Evolutionary conservation across 768 basidiomycete species (phyloP).

Genomic region (Russula lepida): DNA sequence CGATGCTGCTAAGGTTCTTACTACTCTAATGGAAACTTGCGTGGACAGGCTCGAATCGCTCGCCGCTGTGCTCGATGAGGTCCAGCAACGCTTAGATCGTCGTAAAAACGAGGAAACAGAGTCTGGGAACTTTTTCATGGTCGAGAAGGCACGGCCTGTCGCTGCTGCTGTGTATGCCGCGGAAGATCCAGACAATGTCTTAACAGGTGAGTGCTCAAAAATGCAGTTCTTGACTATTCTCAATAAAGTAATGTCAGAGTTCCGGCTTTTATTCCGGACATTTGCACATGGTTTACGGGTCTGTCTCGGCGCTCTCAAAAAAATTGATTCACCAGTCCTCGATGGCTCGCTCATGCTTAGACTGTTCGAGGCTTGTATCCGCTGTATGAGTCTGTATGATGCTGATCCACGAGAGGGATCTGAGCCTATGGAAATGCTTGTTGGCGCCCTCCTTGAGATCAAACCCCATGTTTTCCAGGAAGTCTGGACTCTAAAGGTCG

Average conservation of each 20-base stretch:
- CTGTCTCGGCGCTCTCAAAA: constrained; percentile 66
- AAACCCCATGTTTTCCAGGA: constrained; percentile 92
- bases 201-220: constrained; percentile 50
- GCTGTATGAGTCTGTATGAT: constrained; percentile 79
- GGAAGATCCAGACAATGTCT: constrained; percentile 75
- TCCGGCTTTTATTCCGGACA: constrained; percentile 77
- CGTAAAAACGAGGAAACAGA: constrained; percentile 33
- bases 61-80: constrained; percentile 52
- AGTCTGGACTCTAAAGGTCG: constrained; percentile 90
- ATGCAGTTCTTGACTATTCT: constrained; percentile 15
- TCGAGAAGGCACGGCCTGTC: constrained; percentile 84
- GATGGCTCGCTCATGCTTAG: constrained; percentile 84
- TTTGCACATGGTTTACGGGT: constrained; percentile 84
- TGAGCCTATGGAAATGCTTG: constrained; percentile 79
- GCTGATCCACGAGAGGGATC: constrained; percentile 57
- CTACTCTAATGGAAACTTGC: constrained; percentile 71
- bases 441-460: constrained; percentile 67
- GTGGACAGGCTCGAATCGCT: constrained; percentile 81
- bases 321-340: constrained; percentile 67
- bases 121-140: constrained; percentile 48
- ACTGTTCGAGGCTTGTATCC: constrained; percentile 78
- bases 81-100: constrained; percentile 41
- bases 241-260: constrained; percentile 43
- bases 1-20: constrained; percentile 61
- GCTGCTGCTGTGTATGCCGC: constrained; percentile 66